Evolutionary conservation across 768 basidiomycete species (phyloP).

Genomic region (Rhodotorula kratochvilovae): DNA sequence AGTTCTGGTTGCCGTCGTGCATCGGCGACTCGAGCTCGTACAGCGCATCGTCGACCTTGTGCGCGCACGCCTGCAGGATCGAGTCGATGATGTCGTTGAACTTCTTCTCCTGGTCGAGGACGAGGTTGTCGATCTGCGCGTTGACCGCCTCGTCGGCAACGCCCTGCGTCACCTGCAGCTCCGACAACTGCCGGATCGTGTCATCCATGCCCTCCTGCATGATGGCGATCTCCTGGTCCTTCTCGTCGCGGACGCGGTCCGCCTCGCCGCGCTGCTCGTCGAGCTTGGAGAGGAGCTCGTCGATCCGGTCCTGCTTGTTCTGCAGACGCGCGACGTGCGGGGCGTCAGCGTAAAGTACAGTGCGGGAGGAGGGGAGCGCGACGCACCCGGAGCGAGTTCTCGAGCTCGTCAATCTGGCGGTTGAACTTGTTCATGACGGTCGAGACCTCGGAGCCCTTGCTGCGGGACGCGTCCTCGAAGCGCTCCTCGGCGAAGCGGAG

Average conservation of each 20-base stretch:
- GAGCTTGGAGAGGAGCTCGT: slow-evolving; percentile 78
- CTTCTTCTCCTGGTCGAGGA: slow-evolving; percentile 95
- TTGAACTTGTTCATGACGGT: slow-evolving; percentile 86
- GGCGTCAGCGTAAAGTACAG: background rate
- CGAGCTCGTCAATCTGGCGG: slow-evolving; percentile 90
- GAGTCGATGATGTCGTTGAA: slow-evolving; percentile 98
- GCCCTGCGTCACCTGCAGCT: slow-evolving; percentile 77
- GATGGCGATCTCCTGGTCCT: slow-evolving; percentile 93
- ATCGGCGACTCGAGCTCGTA: slow-evolving; percentile 96
- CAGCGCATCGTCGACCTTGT: slow-evolving; percentile 93
- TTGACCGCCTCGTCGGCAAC: slow-evolving; percentile 83
- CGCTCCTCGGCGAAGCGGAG: slow-evolving; percentile 92
- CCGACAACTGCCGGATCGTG: slow-evolving; percentile 79
- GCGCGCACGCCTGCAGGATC: slow-evolving; percentile 89
- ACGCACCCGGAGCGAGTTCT: slow-evolving; percentile 82
- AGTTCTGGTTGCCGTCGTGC: slow-evolving; percentile 87
- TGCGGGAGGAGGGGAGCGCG: too few relatives aligned
- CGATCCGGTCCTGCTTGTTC: slow-evolving; percentile 95
- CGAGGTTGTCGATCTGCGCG: slow-evolving; percentile 94
- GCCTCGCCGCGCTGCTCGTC: slow-evolving; percentile 68
- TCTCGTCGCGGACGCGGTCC: slow-evolving; percentile 82
- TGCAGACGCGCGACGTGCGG: slow-evolving; percentile 46
- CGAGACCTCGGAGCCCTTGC: slow-evolving; percentile 90
- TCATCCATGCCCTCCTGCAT: slow-evolving; percentile 92
- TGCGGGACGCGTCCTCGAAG: slow-evolving; percentile 85